A percentile compares a stretch with the other conserved stretches of the same genome.
phyloP scores from a whole-genome alignment of 2,329 filamentous ascomycete genomes.

The Cladorrhinum sp. region DNA sequence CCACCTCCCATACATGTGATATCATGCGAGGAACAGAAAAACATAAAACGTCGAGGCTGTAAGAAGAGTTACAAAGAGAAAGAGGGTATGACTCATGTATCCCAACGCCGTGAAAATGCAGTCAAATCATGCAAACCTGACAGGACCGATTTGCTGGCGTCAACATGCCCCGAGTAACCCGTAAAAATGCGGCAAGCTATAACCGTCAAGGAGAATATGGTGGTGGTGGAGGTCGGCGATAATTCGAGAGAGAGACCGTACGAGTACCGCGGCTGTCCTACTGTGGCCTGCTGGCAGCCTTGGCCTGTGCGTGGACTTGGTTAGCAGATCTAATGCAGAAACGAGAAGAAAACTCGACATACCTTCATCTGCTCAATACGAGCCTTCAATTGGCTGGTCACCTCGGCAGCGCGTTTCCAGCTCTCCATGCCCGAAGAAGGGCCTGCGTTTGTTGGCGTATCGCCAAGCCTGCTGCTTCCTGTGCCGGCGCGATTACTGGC shows the following conservation, averaged over 20 bases:
- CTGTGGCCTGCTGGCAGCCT: slow-evolving; percentile 49
- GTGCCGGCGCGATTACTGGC: background rate
- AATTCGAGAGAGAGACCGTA: background rate
- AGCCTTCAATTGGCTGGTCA: slow-evolving; percentile 94
- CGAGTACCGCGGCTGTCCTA: slow-evolving; percentile 27
- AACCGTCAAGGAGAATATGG: background rate
- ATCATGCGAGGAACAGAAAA: background rate
- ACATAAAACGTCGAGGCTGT: background rate
- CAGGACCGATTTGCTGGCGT: background rate
- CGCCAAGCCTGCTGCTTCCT: slow-evolving; percentile 19
- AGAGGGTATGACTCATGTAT: slow-evolving; percentile 18
- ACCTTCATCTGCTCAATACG: slow-evolving; percentile 99
- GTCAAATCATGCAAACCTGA: slow-evolving; percentile 3
- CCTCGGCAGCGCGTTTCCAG: slow-evolving; percentile 95
- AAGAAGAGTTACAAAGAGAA: slow-evolving; percentile 4
- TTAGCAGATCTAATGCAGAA: slow-evolving; percentile 10
- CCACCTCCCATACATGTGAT: background rate
- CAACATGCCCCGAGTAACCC: background rate
- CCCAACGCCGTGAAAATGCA: slow-evolving; percentile 22
- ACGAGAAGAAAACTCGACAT: slow-evolving; percentile 1
- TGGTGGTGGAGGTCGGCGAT: background rate
- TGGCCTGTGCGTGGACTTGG: slow-evolving; percentile 38
- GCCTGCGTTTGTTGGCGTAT: slow-evolving; percentile 20
- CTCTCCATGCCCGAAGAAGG: slow-evolving; percentile 70
- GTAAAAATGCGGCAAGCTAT: background rate